These are phyloP conservation scores for Venturia aucupariae DNA, from an alignment of 2,329 filamentous ascomycete genomes.

Conservation along the genomic window DNA sequence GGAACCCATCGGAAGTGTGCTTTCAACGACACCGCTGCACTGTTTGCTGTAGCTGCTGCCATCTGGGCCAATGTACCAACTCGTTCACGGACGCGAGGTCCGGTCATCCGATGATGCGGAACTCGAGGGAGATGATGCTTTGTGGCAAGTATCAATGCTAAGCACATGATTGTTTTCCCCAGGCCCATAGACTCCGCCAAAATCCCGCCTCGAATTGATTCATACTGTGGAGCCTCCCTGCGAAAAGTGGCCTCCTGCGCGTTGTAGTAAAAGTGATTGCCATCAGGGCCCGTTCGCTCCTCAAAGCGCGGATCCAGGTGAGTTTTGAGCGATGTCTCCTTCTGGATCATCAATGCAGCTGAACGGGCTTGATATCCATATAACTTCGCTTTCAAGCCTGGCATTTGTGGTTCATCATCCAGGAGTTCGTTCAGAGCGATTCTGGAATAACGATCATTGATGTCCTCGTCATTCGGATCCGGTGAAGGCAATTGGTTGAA, in stretches of 20 bases:
- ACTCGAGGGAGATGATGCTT: slow-evolving; percentile 57
- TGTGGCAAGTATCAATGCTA: slow-evolving; percentile 64
- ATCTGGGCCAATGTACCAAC: slow-evolving; percentile 64
- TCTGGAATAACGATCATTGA: slow-evolving; percentile 43
- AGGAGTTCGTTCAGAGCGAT: slow-evolving; percentile 38
- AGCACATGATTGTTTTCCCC: slow-evolving; percentile 82
- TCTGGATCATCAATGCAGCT: slow-evolving; percentile 73
- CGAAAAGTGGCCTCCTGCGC: slow-evolving; percentile 53
- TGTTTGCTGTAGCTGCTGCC: slow-evolving; percentile 45
- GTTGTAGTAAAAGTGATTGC: slow-evolving; percentile 60
- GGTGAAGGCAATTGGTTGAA: slow-evolving; percentile 70
- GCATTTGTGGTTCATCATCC: slow-evolving; percentile 23
- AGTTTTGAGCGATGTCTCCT: slow-evolving; percentile 57
- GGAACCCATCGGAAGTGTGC: slow-evolving; percentile 5
- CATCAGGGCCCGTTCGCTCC: slow-evolving; percentile 49
- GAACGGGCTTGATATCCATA: slow-evolving; percentile 75
- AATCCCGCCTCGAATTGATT: slow-evolving; percentile 65
- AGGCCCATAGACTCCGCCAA: slow-evolving; percentile 57
- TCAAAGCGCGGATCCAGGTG: slow-evolving; percentile 67
- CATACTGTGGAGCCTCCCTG: slow-evolving; percentile 61
- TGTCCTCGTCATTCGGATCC: slow-evolving; percentile 40
- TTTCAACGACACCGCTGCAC: slow-evolving; percentile 17
- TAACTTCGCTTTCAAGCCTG: slow-evolving; percentile 54
- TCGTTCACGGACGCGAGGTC: slow-evolving; percentile 33
- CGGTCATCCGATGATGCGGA: slow-evolving; percentile 49